These are phyloP conservation scores for Polyplosphaeria fusca DNA, from an alignment of 495 filamentous ascomycete species.

Conservation along the genomic window DNA sequence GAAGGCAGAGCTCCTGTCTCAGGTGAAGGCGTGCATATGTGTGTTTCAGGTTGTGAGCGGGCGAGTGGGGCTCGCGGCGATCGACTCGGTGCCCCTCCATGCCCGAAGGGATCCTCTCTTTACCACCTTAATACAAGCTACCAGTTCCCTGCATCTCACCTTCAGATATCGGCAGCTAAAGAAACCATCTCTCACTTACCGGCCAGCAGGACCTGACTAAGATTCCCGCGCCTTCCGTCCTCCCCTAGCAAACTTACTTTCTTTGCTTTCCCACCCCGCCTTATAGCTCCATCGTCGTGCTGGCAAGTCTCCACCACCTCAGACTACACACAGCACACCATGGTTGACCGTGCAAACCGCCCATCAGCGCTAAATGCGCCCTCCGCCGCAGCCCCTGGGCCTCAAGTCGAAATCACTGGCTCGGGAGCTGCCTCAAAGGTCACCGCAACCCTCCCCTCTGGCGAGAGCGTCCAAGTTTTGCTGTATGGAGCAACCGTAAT, in stretches of 20 bases:
- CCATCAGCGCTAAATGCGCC: slow-evolving; percentile 28
- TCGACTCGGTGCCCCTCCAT: too few relatives aligned
- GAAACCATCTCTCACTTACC: too few relatives aligned
- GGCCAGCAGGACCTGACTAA: too few relatives aligned
- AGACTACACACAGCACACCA: neutral
- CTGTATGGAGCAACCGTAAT: slow-evolving; percentile 90
- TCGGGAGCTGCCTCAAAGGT: slow-evolving; percentile 42
- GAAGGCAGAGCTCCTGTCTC: too few relatives aligned
- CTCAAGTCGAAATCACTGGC: slow-evolving; percentile 30
- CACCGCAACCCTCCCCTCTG: slow-evolving; percentile 71
- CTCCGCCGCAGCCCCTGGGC: slow-evolving; percentile 15
- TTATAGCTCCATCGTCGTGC: neutral
- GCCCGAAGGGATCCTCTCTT: too few relatives aligned
- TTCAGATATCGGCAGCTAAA: too few relatives aligned
- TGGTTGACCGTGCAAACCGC: slow-evolving; percentile 32
- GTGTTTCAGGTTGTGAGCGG: too few relatives aligned
- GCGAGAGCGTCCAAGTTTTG: slow-evolving; percentile 80
- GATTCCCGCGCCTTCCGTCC: neutral
- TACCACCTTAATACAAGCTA: too few relatives aligned
- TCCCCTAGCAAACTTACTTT: neutral
- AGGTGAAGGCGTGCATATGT: too few relatives aligned
- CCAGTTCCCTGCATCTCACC: too few relatives aligned
- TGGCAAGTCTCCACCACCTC: neutral
- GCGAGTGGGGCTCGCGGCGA: too few relatives aligned
- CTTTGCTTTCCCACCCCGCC: neutral